These are phyloP conservation scores for Trichosporon inkin DNA, from an alignment of 1,284 basidiomycete species.

Conservation along the genomic window DNA sequence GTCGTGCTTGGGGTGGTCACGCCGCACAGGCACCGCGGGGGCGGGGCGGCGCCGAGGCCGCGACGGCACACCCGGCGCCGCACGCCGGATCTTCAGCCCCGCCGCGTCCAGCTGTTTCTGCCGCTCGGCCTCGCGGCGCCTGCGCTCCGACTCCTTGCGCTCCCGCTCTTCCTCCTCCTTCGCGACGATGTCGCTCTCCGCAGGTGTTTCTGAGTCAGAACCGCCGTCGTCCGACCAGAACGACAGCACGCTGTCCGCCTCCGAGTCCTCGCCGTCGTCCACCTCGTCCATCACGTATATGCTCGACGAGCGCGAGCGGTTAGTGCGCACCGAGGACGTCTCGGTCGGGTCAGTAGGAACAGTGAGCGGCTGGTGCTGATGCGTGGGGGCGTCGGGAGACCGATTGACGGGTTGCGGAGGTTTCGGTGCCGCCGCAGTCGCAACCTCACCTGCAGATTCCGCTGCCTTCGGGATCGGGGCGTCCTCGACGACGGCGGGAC, in stretches of 20 bases:
- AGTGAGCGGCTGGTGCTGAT: background rate
- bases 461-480: background rate
- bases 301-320: conserved; percentile 4
- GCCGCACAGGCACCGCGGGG: conserved; percentile 10
- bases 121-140: conserved; percentile 68
- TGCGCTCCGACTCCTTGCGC: conserved; percentile 55
- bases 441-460: no score
- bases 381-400: no score
- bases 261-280: conserved; percentile 37
- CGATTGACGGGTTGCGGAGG: no score
- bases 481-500: conserved; percentile 1
- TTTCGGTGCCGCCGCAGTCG: no score
- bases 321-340: background rate
- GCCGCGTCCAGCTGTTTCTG: conserved; percentile 79
- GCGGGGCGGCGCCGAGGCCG: conserved; percentile 12
- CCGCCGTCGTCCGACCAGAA: conserved; percentile 44
- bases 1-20: background rate
- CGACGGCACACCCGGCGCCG: conserved; percentile 32
- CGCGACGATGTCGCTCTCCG: conserved; percentile 49
- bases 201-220: conserved; percentile 27
- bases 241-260: conserved; percentile 37
- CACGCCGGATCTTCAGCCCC: conserved; percentile 64
- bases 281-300: conserved; percentile 23
- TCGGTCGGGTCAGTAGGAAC: background rate
- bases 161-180: conserved; percentile 47